These are phyloP conservation scores for Xylariomycetidae sp. DNA, from an alignment of 2,329 filamentous ascomycete genomes.

Conservation along the genomic window DNA sequence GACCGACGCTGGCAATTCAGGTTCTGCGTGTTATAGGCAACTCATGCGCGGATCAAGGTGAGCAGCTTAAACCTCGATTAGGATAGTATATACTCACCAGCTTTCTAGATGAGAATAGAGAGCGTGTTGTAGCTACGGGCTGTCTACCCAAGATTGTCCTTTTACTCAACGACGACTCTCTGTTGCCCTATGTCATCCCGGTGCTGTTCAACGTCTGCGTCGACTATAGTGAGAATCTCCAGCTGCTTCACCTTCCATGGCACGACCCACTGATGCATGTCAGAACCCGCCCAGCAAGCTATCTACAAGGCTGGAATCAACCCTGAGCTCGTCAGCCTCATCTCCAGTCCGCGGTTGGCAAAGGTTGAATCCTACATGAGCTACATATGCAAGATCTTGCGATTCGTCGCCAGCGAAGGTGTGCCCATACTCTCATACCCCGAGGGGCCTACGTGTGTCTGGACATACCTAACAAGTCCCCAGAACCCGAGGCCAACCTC, in stretches of 20 bases:
- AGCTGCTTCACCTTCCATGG: too few relatives aligned
- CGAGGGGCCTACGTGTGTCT: not conserved
- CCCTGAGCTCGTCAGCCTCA: conserved; percentile 40
- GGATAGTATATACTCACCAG: too few relatives aligned
- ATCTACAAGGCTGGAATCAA: conserved; percentile 48
- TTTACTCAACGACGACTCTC: conserved; percentile 38
- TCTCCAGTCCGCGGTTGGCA: conserved; percentile 39
- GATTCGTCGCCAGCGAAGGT: conserved; percentile 47
- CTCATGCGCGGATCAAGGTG: conserved; percentile 55
- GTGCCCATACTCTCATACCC: conserved; percentile 6
- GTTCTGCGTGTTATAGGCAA: conserved; percentile 55
- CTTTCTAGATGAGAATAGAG: conserved; percentile 51
- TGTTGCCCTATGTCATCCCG: conserved; percentile 49
- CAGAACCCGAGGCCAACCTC: conserved; percentile 39
- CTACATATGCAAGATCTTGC: conserved; percentile 52
- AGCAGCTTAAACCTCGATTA: conserved; percentile 7
- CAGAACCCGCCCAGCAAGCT: conserved; percentile 52
- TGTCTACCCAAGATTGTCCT: conserved; percentile 41
- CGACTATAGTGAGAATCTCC: conserved; percentile 49
- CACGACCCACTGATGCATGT: not conserved
- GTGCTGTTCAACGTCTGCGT: conserved; percentile 58
- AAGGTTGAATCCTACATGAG: conserved; percentile 38
- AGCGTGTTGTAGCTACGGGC: conserved; percentile 44
- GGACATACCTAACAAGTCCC: conserved; percentile 4
- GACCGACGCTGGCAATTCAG: conserved; percentile 44